Percentiles rank a stretch among this genome's conserved stretches.
These are phyloP conservation scores for Pseudophaeomoniella oleicola DNA, from an alignment of 2,329 filamentous ascomycete species.

Conservation along the genomic window DNA sequence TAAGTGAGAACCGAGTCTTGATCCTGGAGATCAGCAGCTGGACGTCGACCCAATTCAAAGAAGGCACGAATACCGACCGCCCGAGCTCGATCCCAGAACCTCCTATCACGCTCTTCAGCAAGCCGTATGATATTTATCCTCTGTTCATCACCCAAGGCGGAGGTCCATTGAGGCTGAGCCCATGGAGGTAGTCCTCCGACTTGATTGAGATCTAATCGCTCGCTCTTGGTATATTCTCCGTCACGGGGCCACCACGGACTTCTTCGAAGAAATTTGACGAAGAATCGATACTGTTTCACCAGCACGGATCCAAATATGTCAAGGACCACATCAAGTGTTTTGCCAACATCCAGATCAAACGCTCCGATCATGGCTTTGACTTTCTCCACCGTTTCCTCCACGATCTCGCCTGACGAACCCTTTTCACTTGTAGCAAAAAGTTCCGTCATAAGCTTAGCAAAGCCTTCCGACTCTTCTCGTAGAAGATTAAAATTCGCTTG, in stretches of 20 bases:
- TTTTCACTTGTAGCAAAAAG: conserved; percentile 77
- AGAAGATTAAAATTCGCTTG: conserved; percentile 95
- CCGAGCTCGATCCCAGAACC: conserved; percentile 71
- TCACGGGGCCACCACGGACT: conserved; percentile 93
- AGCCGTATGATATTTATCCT: conserved; percentile 41
- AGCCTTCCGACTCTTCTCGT: conserved; percentile 90
- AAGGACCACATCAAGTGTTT: conserved; percentile 84
- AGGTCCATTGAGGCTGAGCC: conserved; percentile 59
- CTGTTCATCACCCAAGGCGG: conserved; percentile 57
- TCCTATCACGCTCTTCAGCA: conserved; percentile 51
- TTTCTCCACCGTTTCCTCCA: conserved; percentile 74
- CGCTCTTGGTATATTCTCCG: conserved; percentile 36
- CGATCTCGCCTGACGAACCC: conserved; percentile 59
- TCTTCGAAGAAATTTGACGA: conserved; percentile 76
- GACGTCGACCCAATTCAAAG: conserved; percentile 71
- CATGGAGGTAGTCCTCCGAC: conserved; percentile 64
- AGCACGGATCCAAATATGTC: conserved; percentile 90
- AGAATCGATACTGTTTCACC: conserved; percentile 86
- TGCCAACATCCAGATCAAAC: conserved; percentile 90
- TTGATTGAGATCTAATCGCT: conserved; percentile 29
- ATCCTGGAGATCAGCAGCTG: conserved; percentile 42
- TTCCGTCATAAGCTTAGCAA: conserved; percentile 90
- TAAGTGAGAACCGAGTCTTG: conserved; percentile 27
- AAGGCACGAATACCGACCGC: conserved; percentile 68
- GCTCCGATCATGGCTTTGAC: conserved; percentile 92